phyloP scores from a whole-genome alignment of 768 basidiomycete species.

The Saitozyma sp. region DNA sequence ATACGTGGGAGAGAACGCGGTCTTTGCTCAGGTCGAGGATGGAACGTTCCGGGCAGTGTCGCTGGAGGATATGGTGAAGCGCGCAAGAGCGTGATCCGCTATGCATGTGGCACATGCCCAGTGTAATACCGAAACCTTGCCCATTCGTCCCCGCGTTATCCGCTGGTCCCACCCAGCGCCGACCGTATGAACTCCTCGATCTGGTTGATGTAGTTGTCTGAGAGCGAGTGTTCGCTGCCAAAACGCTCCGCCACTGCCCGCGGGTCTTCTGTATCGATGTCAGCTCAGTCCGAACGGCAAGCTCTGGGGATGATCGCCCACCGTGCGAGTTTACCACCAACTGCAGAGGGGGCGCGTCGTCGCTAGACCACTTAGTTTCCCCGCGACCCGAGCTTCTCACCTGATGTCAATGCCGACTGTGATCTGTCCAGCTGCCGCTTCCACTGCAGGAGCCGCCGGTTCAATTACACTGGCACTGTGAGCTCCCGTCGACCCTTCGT shows the following conservation, averaged over 20 bases:
- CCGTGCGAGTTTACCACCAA: not conserved
- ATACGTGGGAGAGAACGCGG: constrained; percentile 89
- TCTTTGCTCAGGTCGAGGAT: constrained; percentile 70
- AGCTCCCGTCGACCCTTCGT: too few species aligned
- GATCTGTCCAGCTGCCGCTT: too few species aligned
- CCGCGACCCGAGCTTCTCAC: too few species aligned
- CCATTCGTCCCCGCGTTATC: too few species aligned
- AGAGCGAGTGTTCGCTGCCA: constrained; percentile 34
- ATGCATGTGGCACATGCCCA: too few species aligned
- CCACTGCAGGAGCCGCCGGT: too few species aligned
- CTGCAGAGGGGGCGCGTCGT: constrained; percentile 37
- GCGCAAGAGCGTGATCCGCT: constrained; percentile 18
- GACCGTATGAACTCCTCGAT: constrained; percentile 39
- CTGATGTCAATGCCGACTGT: too few species aligned
- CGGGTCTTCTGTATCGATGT: constrained; percentile 23
- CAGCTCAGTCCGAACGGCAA: too few species aligned
- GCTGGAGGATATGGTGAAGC: constrained; percentile 80
- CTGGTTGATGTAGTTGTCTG: constrained; percentile 41
- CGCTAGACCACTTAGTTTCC: constrained; percentile 13
- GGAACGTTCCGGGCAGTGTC: constrained; percentile 68
- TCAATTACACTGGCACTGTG: too few species aligned
- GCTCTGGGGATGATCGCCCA: too few species aligned
- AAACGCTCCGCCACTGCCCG: constrained; percentile 33
- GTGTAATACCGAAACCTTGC: too few species aligned
- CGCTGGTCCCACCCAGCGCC: too few species aligned